Conservation (phyloP, 805 yeast genomes). For the Ogataea zsoltii region DNA sequence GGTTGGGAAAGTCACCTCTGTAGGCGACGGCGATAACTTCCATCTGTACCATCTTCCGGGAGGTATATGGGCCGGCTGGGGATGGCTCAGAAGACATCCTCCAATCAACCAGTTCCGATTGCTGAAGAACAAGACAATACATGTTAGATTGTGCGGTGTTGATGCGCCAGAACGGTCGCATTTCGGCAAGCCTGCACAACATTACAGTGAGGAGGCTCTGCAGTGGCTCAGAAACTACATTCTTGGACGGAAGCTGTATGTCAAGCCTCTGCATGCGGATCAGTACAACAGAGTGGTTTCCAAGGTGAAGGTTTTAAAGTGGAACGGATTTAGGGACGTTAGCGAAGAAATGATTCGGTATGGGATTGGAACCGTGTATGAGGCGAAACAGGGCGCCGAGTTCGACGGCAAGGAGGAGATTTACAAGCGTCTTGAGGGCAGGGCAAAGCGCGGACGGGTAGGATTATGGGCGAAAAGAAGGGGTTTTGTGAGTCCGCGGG, state of each 20-base stretch:
- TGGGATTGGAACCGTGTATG: slow-evolving; percentile 89
- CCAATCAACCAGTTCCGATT: slow-evolving; percentile 42
- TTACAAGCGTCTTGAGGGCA: slow-evolving; percentile 59
- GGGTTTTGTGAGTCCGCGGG: slow-evolving; percentile 69
- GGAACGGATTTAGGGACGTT: slow-evolving; percentile 74
- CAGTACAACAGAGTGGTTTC: slow-evolving; percentile 91
- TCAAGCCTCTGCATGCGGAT: slow-evolving; percentile 79
- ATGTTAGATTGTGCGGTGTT: slow-evolving; percentile 83
- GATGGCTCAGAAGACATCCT: slow-evolving; percentile 79
- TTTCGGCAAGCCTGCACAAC: slow-evolving; percentile 92
- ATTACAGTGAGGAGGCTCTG: slow-evolving; percentile 80
- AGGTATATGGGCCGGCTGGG: slow-evolving; percentile 87
- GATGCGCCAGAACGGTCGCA: slow-evolving; percentile 97
- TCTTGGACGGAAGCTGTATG: slow-evolving; percentile 64
- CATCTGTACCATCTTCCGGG: slow-evolving; percentile 94
- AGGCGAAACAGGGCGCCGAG: slow-evolving; percentile 76
- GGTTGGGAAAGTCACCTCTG: slow-evolving; percentile 80
- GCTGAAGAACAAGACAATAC: slow-evolving; percentile 67
- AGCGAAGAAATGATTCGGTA: slow-evolving; percentile 82
- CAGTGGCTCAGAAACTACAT: slow-evolving; percentile 70
- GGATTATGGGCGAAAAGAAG: slow-evolving; percentile 64
- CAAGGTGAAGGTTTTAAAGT: slow-evolving; percentile 59
- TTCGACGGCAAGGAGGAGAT: slow-evolving; percentile 73
- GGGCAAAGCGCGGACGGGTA: slow-evolving; percentile 68
- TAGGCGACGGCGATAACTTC: slow-evolving; percentile 96